Evolutionary conservation across 768 basidiomycete genomes (phyloP).

Genomic region (Daedalea quercina): DNA sequence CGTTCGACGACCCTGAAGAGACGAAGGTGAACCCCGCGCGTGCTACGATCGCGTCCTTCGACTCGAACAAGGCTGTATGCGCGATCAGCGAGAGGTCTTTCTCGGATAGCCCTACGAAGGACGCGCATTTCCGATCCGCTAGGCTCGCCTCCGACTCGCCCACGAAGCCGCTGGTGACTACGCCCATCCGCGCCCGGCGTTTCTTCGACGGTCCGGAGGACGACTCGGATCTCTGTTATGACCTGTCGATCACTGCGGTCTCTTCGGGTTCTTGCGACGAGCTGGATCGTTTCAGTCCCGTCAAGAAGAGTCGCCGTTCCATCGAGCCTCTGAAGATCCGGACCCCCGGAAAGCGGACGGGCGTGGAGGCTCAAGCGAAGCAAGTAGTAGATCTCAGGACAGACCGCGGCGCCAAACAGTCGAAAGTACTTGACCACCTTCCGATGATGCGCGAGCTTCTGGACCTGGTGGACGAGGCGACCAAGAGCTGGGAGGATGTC

Average conservation of each 20-base stretch:
- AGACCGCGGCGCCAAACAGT: neutral
- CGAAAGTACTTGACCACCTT: neutral
- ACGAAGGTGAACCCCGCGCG: neutral
- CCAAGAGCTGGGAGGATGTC: neutral
- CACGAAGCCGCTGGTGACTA: neutral
- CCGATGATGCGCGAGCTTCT: slow-evolving; percentile 2
- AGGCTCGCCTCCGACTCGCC: neutral
- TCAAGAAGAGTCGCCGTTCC: neutral
- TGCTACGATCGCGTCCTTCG: neutral
- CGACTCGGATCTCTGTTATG: neutral
- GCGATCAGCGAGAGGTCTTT: neutral
- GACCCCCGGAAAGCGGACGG: neutral
- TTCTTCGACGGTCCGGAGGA: neutral
- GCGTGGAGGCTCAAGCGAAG: neutral
- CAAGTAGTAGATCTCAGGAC: neutral
- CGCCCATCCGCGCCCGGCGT: neutral
- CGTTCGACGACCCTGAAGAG: neutral
- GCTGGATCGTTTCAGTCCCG: neutral
- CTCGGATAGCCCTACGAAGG: neutral
- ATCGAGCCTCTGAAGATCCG: neutral
- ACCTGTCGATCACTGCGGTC: neutral
- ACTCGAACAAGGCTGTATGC: neutral
- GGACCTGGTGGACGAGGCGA: neutral
- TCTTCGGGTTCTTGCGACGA: neutral
- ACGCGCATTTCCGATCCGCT: neutral